Percentiles rank a stretch among this genome's conserved stretches.
Evolutionary conservation across 805 yeast genomes (phyloP).

Genomic region (Candida wancherniae): DNA sequence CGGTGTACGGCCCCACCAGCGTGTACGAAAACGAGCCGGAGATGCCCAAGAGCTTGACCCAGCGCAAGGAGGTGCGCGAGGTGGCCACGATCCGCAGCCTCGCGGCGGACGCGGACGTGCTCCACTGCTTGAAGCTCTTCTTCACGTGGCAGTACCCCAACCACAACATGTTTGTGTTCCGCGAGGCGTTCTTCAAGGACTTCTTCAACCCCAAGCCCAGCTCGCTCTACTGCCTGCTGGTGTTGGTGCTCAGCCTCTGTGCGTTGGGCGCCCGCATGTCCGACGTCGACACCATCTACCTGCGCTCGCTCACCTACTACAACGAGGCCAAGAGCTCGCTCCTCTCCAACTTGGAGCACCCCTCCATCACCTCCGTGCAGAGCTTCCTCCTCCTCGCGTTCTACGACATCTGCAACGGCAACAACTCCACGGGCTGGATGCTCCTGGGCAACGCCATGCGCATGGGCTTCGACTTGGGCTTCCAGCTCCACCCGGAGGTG

Average conservation of each 20-base stretch:
- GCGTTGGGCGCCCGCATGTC: slow-evolving; percentile 54
- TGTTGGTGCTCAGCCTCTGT: slow-evolving; percentile 51
- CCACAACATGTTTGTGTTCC: slow-evolving; percentile 54
- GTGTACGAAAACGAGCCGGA: slow-evolving; percentile 35
- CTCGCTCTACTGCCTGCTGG: slow-evolving; percentile 51
- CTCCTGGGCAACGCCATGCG: slow-evolving; percentile 57
- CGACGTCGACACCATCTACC: slow-evolving; percentile 37
- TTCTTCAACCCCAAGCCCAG: slow-evolving; percentile 52
- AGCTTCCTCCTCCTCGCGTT: slow-evolving; percentile 54
- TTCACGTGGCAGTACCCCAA: slow-evolving; percentile 67
- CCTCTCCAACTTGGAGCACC: slow-evolving; percentile 38
- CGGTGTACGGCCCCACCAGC: slow-evolving; percentile 44
- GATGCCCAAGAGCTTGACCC: slow-evolving; percentile 16
- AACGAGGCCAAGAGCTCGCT: slow-evolving; percentile 42
- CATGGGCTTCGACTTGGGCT: slow-evolving; percentile 63
- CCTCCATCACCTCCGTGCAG: slow-evolving; percentile 54
- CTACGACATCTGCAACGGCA: slow-evolving; percentile 58
- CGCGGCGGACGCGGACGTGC: slow-evolving; percentile 16
- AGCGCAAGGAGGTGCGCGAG: slow-evolving; percentile 13
- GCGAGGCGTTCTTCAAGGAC: slow-evolving; percentile 59
- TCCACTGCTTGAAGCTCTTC: slow-evolving; percentile 40
- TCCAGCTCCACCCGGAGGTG: slow-evolving; percentile 56
- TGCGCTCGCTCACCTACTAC: slow-evolving; percentile 42
- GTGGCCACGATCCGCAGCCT: slow-evolving; percentile 7
- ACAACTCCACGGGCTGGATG: slow-evolving; percentile 59